Percentiles rank a stretch among this genome's conserved stretches.
Conservation (phyloP, 306 rosid genomes). For the Rosa persica region DNA sequence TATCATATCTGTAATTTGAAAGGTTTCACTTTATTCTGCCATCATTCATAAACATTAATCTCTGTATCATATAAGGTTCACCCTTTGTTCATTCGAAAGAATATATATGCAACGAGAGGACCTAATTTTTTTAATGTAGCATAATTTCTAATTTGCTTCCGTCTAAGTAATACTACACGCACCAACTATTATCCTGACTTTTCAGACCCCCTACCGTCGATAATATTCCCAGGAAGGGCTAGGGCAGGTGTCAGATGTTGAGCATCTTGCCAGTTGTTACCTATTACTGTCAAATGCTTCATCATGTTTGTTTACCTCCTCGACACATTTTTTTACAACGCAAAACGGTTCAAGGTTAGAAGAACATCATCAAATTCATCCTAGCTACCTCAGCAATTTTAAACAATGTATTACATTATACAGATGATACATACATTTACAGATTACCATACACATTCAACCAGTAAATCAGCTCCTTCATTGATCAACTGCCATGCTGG, state of each 20-base stretch:
- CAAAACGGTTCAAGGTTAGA: too few species aligned
- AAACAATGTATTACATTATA: too few species aligned
- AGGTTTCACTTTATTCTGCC: background rate
- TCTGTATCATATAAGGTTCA: conserved; percentile 22
- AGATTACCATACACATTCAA: background rate
- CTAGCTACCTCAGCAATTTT: background rate
- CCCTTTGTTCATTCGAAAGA: conserved; percentile 10
- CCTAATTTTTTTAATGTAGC: conserved; percentile 9
- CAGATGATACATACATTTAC: too few species aligned
- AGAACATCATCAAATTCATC: too few species aligned
- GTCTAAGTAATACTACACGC: background rate
- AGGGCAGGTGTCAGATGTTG: too few species aligned
- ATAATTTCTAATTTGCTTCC: background rate
- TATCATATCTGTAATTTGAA: background rate
- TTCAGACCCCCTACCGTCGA: background rate
- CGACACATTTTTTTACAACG: too few species aligned
- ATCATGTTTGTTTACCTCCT: too few species aligned
- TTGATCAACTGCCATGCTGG: conserved; percentile 32
- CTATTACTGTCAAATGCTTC: too few species aligned
- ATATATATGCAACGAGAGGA: conserved; percentile 17
- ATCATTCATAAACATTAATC: conserved; percentile 5
- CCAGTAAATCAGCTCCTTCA: conserved; percentile 27
- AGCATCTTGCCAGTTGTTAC: background rate
- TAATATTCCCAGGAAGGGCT: background rate
- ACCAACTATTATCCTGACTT: background rate